phyloP scores from a whole-genome alignment of 1,284 basidiomycete genomes.

The Sporisorium reilianum region DNA sequence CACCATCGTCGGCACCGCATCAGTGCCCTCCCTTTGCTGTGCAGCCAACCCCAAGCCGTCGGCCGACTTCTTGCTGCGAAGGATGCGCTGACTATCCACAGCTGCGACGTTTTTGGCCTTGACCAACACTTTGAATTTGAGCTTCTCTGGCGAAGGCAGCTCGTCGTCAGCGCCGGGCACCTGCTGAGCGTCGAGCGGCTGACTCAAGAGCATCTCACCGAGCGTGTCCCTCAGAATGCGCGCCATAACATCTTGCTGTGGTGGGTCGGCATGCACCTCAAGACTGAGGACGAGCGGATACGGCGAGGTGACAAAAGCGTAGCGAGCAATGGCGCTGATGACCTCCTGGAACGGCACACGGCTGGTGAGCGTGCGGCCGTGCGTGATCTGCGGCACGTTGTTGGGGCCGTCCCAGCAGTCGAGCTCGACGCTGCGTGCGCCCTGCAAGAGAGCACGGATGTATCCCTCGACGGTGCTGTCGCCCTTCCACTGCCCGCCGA shows the following conservation, averaged over 20 bases:
- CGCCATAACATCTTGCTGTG: constrained; percentile 86
- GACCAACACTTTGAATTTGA: constrained; percentile 83
- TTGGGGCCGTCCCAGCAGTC: constrained; percentile 91
- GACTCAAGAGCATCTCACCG: constrained; percentile 76
- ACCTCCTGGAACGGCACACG: constrained; percentile 87
- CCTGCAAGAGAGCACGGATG: constrained; percentile 88
- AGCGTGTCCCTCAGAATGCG: constrained; percentile 83
- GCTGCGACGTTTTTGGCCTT: constrained; percentile 73
- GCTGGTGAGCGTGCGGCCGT: constrained; percentile 90
- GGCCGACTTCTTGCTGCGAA: constrained; percentile 4
- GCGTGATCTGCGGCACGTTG: constrained; percentile 74
- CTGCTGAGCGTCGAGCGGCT: constrained; percentile 65
- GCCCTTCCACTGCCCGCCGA: constrained; percentile 92
- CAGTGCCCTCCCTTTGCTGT: constrained; percentile 8
- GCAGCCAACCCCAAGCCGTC: not conserved
- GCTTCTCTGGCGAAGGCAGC: constrained; percentile 87
- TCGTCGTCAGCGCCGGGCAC: constrained; percentile 68
- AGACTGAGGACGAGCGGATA: constrained; percentile 95
- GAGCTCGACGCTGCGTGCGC: constrained; percentile 86
- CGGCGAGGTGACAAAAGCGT: constrained; percentile 91
- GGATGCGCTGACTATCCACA: constrained; percentile 17
- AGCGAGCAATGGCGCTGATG: constrained; percentile 87
- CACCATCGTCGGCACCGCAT: constrained; percentile 20
- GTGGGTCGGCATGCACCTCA: constrained; percentile 86
- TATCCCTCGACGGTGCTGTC: constrained; percentile 95